Evolutionary conservation across 805 yeast species (phyloP).

Genomic region (Ogataea sp.): DNA sequence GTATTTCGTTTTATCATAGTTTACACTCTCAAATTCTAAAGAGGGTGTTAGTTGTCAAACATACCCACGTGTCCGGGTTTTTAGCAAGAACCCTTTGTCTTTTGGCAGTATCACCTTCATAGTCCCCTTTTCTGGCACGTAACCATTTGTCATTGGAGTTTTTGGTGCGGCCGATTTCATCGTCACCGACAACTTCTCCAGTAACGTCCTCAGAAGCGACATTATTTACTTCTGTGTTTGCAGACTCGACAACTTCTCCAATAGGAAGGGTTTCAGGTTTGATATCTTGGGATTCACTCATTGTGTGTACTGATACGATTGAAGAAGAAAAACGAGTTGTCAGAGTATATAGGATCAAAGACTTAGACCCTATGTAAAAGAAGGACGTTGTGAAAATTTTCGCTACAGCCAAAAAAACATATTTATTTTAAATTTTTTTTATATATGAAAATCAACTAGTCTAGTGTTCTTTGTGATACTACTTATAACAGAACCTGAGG

Average conservation of each 20-base stretch:
- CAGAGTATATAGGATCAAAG: no score
- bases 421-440: not conserved
- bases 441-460: no score
- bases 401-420: not conserved
- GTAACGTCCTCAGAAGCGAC: not conserved
- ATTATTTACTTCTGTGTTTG: no score
- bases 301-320: no score
- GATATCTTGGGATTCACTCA: not conserved
- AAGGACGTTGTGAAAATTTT: slow-evolving; percentile 1
- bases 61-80: slow-evolving; percentile 48
- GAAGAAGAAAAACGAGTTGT: no score
- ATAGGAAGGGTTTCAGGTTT: not conserved
- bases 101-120: slow-evolving; percentile 17
- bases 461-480: no score
- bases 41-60: slow-evolving; percentile 21
- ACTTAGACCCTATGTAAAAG: no score
- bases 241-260: no score
- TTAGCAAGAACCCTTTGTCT: slow-evolving; percentile 21
- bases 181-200: not conserved
- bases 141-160: slow-evolving; percentile 12
- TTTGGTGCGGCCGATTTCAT: not conserved
- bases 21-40: not conserved
- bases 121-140: slow-evolving; percentile 20
- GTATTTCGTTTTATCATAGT: no score
- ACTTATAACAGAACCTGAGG: no score